Conservation (phyloP, 2,329 filamentous ascomycete genomes). For the Sporothrix luriei region DNA sequence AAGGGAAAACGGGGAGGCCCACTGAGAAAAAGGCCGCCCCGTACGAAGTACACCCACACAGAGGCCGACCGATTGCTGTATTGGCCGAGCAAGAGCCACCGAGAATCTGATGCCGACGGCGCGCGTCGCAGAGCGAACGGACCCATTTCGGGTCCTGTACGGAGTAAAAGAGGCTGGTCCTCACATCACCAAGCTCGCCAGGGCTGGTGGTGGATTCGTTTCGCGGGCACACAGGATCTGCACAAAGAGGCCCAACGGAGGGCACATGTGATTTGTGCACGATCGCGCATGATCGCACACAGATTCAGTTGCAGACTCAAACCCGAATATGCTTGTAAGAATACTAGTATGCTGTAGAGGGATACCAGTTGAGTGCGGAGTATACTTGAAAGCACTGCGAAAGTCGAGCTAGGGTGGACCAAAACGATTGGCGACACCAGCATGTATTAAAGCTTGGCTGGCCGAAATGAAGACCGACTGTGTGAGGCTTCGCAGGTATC, state of each 20-base stretch:
- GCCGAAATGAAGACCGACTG: slow-evolving; percentile 22
- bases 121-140: background rate
- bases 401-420: background rate
- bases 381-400: background rate
- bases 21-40: background rate
- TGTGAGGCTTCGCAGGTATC: background rate
- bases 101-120: background rate
- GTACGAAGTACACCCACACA: slow-evolving; percentile 26
- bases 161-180: background rate
- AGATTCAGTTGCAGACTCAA: too few relatives aligned
- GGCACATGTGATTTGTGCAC: background rate
- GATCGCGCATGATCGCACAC: background rate
- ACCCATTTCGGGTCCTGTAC: background rate
- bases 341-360: background rate
- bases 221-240: background rate
- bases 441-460: background rate
- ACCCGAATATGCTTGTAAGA: too few relatives aligned
- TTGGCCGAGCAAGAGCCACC: slow-evolving; percentile 6
- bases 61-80: background rate
- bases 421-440: background rate
- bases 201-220: slow-evolving; percentile 12
- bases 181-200: background rate
- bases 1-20: background rate
- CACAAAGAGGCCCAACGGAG: background rate
- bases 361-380: background rate